phyloP scores from a whole-genome alignment of 2,329 filamentous ascomycete genomes.

The Xylaria sp. region DNA sequence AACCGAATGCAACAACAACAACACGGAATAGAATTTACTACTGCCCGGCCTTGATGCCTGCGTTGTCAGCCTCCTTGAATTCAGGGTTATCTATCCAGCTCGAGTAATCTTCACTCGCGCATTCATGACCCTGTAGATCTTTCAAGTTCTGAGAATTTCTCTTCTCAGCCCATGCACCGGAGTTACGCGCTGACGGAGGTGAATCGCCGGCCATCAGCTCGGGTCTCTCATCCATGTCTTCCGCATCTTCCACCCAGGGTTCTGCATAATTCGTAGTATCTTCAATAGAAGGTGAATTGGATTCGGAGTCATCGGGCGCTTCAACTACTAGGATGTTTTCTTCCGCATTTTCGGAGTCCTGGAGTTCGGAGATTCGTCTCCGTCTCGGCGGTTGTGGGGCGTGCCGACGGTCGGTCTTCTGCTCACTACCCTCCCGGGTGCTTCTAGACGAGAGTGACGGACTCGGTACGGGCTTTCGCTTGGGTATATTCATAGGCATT shows the following conservation, averaged over 20 bases:
- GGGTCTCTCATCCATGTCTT: slow-evolving; percentile 19
- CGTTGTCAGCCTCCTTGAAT: slow-evolving; percentile 18
- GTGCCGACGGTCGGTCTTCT: slow-evolving; percentile 27
- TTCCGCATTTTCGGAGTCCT: slow-evolving; percentile 23
- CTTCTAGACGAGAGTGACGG: slow-evolving; percentile 24
- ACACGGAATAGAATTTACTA: slow-evolving; percentile 5
- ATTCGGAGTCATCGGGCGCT: slow-evolving; percentile 31
- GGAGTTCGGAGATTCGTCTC: slow-evolving; percentile 30
- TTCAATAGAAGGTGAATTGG: slow-evolving; percentile 25
- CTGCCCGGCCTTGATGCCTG: neutral
- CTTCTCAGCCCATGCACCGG: slow-evolving; percentile 3
- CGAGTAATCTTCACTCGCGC: slow-evolving; percentile 30
- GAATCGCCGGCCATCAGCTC: slow-evolving; percentile 11
- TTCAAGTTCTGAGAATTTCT: neutral
- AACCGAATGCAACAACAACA: slow-evolving; percentile 1
- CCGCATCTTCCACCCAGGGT: slow-evolving; percentile 30
- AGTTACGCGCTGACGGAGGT: slow-evolving; percentile 9
- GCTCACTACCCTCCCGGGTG: slow-evolving; percentile 21
- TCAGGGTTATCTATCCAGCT: slow-evolving; percentile 32
- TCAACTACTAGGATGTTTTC: slow-evolving; percentile 32
- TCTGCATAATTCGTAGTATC: slow-evolving; percentile 21
- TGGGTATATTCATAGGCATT: slow-evolving; percentile 26
- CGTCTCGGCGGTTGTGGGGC: slow-evolving; percentile 29
- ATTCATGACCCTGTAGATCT: slow-evolving; percentile 8
- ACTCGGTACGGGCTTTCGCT: slow-evolving; percentile 27